phyloP scores from a whole-genome alignment of 495 filamentous ascomycete species.

The Hypoxylon fuscum region DNA sequence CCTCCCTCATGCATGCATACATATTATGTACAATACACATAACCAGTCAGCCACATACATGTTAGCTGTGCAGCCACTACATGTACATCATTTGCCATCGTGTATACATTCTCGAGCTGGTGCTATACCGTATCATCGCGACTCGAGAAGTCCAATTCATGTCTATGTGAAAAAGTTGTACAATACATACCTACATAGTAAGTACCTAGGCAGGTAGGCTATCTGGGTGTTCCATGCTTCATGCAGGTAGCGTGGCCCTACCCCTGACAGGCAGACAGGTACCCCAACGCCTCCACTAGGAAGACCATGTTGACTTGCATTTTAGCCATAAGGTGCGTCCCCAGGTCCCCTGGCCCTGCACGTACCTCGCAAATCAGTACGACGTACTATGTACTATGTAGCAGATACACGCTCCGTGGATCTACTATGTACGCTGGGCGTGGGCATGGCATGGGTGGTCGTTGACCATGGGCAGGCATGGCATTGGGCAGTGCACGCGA shows the following conservation, averaged over 20 bases:
- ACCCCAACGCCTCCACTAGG: constrained; percentile 27
- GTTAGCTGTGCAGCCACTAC: background rate
- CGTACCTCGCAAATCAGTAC: constrained; percentile 33
- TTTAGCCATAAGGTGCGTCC: constrained; percentile 39
- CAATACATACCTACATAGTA: background rate
- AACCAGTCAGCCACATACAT: background rate
- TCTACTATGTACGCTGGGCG: constrained; percentile 23
- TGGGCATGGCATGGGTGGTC: constrained; percentile 25
- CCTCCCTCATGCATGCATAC: constrained; percentile 15
- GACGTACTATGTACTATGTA: constrained; percentile 8
- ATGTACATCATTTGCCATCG: too few relatives aligned
- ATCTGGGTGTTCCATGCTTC: constrained; percentile 26
- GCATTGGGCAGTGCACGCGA: constrained; percentile 30
- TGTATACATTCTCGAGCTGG: too few relatives aligned
- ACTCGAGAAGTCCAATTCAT: too few relatives aligned
- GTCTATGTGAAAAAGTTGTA: too few relatives aligned
- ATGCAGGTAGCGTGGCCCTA: constrained; percentile 35
- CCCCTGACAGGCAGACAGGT: constrained; percentile 27
- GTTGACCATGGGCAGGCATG: constrained; percentile 24
- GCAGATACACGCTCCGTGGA: constrained; percentile 37
- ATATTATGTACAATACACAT: background rate
- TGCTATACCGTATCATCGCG: too few relatives aligned
- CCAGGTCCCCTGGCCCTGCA: constrained; percentile 24
- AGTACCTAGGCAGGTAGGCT: too few relatives aligned
- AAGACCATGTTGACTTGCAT: constrained; percentile 39